Conservation (phyloP, 2,329 filamentous ascomycete species). For the Diaporthe longicolla region DNA sequence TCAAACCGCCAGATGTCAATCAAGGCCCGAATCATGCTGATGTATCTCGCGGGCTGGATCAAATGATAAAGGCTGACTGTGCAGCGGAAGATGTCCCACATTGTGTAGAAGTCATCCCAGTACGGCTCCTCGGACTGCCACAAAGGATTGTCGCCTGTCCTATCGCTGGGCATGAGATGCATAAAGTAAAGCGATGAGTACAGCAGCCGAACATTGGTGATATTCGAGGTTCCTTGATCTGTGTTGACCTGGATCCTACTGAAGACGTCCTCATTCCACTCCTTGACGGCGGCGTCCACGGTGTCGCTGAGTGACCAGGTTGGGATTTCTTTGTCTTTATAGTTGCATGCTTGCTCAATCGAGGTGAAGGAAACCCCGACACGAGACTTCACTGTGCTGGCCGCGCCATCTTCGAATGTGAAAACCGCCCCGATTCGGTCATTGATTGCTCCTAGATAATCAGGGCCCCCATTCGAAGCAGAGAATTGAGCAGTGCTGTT, state of each 20-base stretch:
- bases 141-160: slow-evolving; percentile 77
- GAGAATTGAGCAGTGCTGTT: slow-evolving; percentile 10
- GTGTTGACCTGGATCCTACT: slow-evolving; percentile 57
- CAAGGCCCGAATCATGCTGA: slow-evolving; percentile 77
- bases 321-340: slow-evolving; percentile 60
- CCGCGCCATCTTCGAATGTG: slow-evolving; percentile 56
- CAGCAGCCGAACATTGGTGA: slow-evolving; percentile 64
- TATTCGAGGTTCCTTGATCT: slow-evolving; percentile 54
- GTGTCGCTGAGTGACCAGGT: slow-evolving; percentile 57
- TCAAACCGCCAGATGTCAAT: slow-evolving; percentile 77
- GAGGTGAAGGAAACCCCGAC: slow-evolving; percentile 67
- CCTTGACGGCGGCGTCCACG: slow-evolving; percentile 55
- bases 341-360: slow-evolving; percentile 62
- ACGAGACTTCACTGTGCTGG: slow-evolving; percentile 60
- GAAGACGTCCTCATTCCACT: slow-evolving; percentile 63
- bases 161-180: slow-evolving; percentile 73
- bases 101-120: slow-evolving; percentile 81
- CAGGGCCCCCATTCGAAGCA: slow-evolving; percentile 49
- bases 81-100: slow-evolving; percentile 80
- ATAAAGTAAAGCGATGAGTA: slow-evolving; percentile 73
- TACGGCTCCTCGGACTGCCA: slow-evolving; percentile 78
- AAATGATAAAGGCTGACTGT: slow-evolving; percentile 80
- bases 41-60: slow-evolving; percentile 74
- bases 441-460: slow-evolving; percentile 45
- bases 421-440: slow-evolving; percentile 67